Base-by-base conservation (phyloP, 1,284 basidiomycete species). In the Entoloma clypeatum region DNA sequence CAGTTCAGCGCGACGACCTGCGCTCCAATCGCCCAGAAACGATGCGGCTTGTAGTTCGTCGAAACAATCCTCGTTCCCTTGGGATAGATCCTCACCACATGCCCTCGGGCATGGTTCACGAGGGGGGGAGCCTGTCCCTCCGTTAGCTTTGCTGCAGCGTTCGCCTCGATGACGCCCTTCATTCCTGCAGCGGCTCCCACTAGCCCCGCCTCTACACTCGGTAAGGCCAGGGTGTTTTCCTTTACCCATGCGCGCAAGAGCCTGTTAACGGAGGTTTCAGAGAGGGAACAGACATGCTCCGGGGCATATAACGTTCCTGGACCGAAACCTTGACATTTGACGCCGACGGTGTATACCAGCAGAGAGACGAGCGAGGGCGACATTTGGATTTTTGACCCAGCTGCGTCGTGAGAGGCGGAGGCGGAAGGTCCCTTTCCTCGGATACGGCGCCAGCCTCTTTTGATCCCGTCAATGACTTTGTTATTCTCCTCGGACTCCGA, bases 1-100 rank as follows among this genome's bases (percentile, higher is more conserved):
- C 93, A 98, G 62, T 99, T 99, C 47, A 99, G 75, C 5, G 96
- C 92, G 0, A 96, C 93, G n/a, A 99, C 64, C 63, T 99, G 95
- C 11, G 84, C 82, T 0, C 95, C 95, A 0, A 83, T 81, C 0
- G 81, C 78, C 95, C 95, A 99, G 62, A 82, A 92, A 26, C 85
- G 77, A 62, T 90, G 81, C 3, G 95, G 95, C 51, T 88, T 77
- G 58, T 87, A 98, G 62, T 99, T 99, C 16, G 85, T 85, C 47
- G 87, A 92, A 48, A 75, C 83, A 32, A 96, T 69, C 38, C 93
- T 68, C 26, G 73, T 81, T 1, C 88, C 92, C 54, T 87, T 88
- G 0, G 96, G 96, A 59, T 99, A 99, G 10, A 90, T 80, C 44
- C 96, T 71, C 13, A 93, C 86, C 21, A 99, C 60, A 62, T 98